Evolutionary conservation across 2,329 filamentous ascomycete species (phyloP), one percentile per base, ranked within the genome.

Genomic region (Zopfia rhizophila): DNA sequence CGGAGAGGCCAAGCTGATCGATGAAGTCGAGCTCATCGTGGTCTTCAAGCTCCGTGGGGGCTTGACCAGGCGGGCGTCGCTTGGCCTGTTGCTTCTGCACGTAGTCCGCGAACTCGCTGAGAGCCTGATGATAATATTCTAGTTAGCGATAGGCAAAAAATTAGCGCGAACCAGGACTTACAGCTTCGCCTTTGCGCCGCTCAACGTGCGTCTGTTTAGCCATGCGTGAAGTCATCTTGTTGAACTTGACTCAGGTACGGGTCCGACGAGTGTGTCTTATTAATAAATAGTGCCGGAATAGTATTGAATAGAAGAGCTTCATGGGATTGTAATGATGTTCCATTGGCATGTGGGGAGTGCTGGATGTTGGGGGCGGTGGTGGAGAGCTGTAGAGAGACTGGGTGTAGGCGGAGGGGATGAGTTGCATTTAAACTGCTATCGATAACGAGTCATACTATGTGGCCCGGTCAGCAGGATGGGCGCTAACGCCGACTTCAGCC

Each of bases 21-120:
- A 97, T 84, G 49, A 93, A 90, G 67, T 95, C 90, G 40, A 97
- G 85, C 70, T 97, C 93, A 40, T 92, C 91, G 66, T 92, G 89
- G 55, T 94, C 86, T 61, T 89, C 83, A 40, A 66, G 62, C 22
- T 61, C 66, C 28, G 70, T 67, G 52, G 45, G 58, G 39, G 37
- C 68, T 21, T 69, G 56, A 43, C 69, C 63, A 12, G 75, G 70
- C 28, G 72, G 69, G 29, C 73, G 74, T 33, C 89, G 86, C 37
- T 87, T 74, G 11, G 86, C 86, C 72, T 97, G 94, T 70, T 97
- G 92, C 70, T 91, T 89, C 72, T 97, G 91, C 56, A 97, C 94
- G 65, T 97, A 97, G 65, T 99, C 94, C 72, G 92, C 91, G 70
- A 99, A 99, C 63, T 97, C 94, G 77, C 89, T 94, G 44, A 99